These are phyloP conservation scores for Claviceps monticola DNA, from an alignment of 2,329 filamentous ascomycete genomes.

Conservation along the genomic window DNA sequence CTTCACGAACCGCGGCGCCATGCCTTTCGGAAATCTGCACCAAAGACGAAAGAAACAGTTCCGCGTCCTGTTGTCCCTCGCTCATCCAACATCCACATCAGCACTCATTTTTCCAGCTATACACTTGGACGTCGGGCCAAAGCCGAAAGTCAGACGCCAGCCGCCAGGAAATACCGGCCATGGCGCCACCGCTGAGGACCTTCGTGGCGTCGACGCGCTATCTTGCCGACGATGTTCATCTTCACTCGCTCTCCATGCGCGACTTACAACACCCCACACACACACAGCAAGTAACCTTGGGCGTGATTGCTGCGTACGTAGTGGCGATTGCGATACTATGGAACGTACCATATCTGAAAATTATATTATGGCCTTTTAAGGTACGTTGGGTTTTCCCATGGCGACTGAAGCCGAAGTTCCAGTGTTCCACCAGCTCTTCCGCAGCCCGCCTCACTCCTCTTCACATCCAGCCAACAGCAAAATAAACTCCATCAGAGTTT, in stretches of 20 bases:
- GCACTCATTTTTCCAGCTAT: too few species aligned
- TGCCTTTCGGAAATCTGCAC: too few species aligned
- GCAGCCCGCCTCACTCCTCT: background rate
- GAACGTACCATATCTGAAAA: constrained; percentile 66
- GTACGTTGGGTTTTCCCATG: constrained; percentile 21
- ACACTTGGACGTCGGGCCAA: too few species aligned
- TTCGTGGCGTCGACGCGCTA: background rate
- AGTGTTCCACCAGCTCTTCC: background rate
- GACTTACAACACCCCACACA: constrained; percentile 45
- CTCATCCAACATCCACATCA: too few species aligned
- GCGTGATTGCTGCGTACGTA: constrained; percentile 57
- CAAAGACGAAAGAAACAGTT: too few species aligned
- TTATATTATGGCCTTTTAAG: constrained; percentile 71
- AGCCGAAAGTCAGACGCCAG: too few species aligned
- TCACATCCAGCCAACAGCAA: background rate
- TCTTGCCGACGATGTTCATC: constrained; percentile 6
- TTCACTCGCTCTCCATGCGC: constrained; percentile 28
- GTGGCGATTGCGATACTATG: constrained; percentile 63
- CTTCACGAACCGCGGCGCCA: too few species aligned
- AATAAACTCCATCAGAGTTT: too few species aligned
- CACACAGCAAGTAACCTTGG: constrained; percentile 57
- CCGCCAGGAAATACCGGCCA: background rate
- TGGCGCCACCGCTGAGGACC: constrained; percentile 1
- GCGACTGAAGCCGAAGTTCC: background rate
- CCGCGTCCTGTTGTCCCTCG: too few species aligned